Evolutionary conservation across 2,329 filamentous ascomycete genomes (phyloP), one percentile per base, ranked within the genome.

Genomic region (Diaporthe sp.): DNA sequence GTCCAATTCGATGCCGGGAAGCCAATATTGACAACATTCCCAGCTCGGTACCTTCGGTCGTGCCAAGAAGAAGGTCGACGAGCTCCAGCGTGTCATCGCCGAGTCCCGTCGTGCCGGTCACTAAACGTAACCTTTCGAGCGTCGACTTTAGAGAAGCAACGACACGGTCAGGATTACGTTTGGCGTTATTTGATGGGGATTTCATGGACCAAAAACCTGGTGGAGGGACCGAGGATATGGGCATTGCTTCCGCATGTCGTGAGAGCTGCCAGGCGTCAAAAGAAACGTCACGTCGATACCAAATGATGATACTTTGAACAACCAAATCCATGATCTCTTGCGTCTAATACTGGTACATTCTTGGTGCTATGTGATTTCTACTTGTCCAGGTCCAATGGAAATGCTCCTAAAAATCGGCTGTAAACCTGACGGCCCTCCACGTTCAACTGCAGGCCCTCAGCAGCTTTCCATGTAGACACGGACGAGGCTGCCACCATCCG

Each of bases 11-110:
- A 12, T 22, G 13, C 4, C 44, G 25, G 34, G 15, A 31, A 8
- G 25, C 17, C 68, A 70, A 74, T 75, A 76, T 82, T 83, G 77
- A 83, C 79, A 37, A 49, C n/a, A 15, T 75, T 42, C 74, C 75
- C 79, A 97, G 94, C 96, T 99, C 91, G 97, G 97, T 87, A 98
- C 97, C 83, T 98, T 98, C 89, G 94, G 95, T 85, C 96, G 97
- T 88, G 96, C 96, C 85, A 99, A 99, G 96, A 93, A 92, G 87
- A 99, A 99, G 96, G 97, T 99, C 82, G 97, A 99, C 87, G 96
- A 98, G 91, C 95, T 99, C 90, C 95, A 95, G 90, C 93, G 95
- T 84, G 94, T 99, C 88, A 99, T 99, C 86, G 95, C 96, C 84
- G 97, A 98, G 91, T 93, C 96, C 86, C 96, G 96, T 89, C 88